Percentiles rank a stretch among this genome's conserved stretches.
phyloP scores from a whole-genome alignment of 176 grass and related monocot genomes.

The barley (Hordeum vulgare) region MorexV3_pseudomolecules_assembly NC_058524.1:191242776-191243275 shows the following conservation, averaged over 20 bases:
- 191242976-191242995: not conserved
- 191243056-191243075: not conserved
- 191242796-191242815: not conserved
- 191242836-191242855: not conserved
- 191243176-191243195: too few species aligned
- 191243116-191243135: not conserved
- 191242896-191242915: not conserved
- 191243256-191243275: too few species aligned
- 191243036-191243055: not conserved
- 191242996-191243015: not conserved
- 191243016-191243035: not conserved
- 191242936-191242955: not conserved
- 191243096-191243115: not conserved
- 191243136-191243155: not conserved
- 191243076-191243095: not conserved
- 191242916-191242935: not conserved
- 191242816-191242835: slow-evolving; percentile 13
- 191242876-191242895: not conserved
- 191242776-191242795: not conserved
- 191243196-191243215: not conserved
- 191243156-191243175: not conserved
- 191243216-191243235: too few species aligned
- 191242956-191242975: not conserved
- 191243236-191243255: too few species aligned
- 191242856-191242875: not conserved